Percentiles rank a stretch among this genome's conserved stretches.
Conservation (phyloP, 1,139 yeast species). For the Yamadazyma taylorii region DNA sequence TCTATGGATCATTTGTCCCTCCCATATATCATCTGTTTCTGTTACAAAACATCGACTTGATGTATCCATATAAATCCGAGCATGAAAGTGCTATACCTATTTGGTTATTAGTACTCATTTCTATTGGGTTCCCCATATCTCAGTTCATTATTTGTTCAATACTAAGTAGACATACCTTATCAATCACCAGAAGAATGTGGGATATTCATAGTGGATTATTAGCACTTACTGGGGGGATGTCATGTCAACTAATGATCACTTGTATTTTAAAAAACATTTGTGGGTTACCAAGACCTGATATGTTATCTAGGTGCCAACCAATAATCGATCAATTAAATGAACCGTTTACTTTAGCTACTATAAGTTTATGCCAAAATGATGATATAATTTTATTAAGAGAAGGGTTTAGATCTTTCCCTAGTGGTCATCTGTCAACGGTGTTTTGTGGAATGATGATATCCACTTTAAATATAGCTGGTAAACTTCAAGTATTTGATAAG, state of each 20-base stretch:
- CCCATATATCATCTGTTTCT: slow-evolving; percentile 47
- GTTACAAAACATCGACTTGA: slow-evolving; percentile 28
- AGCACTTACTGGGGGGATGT: slow-evolving; percentile 39
- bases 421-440: slow-evolving; percentile 52
- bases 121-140: slow-evolving; percentile 34
- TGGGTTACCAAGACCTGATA: slow-evolving; percentile 51
- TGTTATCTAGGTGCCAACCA: slow-evolving; percentile 44
- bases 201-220: slow-evolving; percentile 39
- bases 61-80: slow-evolving; percentile 37
- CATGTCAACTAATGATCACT: slow-evolving; percentile 41
- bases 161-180: slow-evolving; percentile 15
- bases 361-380: slow-evolving; percentile 34
- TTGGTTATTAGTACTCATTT: slow-evolving; percentile 25
- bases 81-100: slow-evolving; percentile 32
- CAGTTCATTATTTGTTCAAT: slow-evolving; percentile 26
- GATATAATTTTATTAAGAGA: slow-evolving; percentile 34
- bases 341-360: slow-evolving; percentile 25
- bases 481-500: slow-evolving; percentile 36
- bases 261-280: slow-evolving; percentile 44
- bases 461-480: slow-evolving; percentile 37
- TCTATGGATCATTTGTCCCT: slow-evolving; percentile 31
- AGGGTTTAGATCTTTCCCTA: slow-evolving; percentile 53
- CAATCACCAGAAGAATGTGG: slow-evolving; percentile 35
- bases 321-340: slow-evolving; percentile 8
- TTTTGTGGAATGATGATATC: slow-evolving; percentile 44